A percentile compares a stretch with the other conserved stretches of the same genome.
Evolutionary conservation across 495 filamentous ascomycete genomes (phyloP).

Genomic region (Podospora pseudopauciseta): DNA sequence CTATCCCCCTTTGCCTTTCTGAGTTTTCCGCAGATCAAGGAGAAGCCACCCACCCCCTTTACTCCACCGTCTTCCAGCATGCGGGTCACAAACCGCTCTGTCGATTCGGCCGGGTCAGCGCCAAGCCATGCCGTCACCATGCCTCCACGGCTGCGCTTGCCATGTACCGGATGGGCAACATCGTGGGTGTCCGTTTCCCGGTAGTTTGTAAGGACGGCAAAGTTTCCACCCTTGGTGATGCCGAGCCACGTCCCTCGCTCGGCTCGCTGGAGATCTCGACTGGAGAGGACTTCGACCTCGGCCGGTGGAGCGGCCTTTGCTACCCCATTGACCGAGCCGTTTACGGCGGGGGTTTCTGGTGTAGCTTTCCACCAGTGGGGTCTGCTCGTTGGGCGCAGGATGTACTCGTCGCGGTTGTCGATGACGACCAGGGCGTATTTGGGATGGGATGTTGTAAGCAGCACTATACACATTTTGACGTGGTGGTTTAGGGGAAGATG

Average conservation of each 20-base stretch:
- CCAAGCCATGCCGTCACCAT: slow-evolving; percentile 89
- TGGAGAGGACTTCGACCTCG: slow-evolving; percentile 46
- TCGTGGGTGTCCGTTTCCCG: slow-evolving; percentile 64
- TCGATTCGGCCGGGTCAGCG: slow-evolving; percentile 43
- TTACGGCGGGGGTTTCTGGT: slow-evolving; percentile 20
- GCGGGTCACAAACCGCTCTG: slow-evolving; percentile 62
- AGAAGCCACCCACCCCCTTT: slow-evolving; percentile 84
- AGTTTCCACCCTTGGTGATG: slow-evolving; percentile 74
- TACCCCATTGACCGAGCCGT: slow-evolving; percentile 9
- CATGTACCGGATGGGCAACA: slow-evolving; percentile 50
- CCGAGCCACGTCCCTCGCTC: slow-evolving; percentile 89
- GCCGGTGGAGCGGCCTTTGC: background rate
- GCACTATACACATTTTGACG: slow-evolving; percentile 80
- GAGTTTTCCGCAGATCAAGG: slow-evolving; percentile 79
- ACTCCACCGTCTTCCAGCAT: slow-evolving; percentile 65
- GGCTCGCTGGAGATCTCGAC: slow-evolving; percentile 49
- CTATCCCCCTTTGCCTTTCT: slow-evolving; percentile 31
- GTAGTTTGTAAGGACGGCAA: slow-evolving; percentile 94
- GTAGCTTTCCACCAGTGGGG: slow-evolving; percentile 75
- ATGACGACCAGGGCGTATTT: slow-evolving; percentile 83
- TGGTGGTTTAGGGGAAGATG: background rate
- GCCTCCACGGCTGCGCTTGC: slow-evolving; percentile 67
- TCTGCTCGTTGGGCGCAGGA: slow-evolving; percentile 78
- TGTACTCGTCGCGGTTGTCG: slow-evolving; percentile 95
- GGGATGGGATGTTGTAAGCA: slow-evolving; percentile 87